Conservation (phyloP, 2,329 filamentous ascomycete species). For the Colletotrichum destructivum region DNA sequence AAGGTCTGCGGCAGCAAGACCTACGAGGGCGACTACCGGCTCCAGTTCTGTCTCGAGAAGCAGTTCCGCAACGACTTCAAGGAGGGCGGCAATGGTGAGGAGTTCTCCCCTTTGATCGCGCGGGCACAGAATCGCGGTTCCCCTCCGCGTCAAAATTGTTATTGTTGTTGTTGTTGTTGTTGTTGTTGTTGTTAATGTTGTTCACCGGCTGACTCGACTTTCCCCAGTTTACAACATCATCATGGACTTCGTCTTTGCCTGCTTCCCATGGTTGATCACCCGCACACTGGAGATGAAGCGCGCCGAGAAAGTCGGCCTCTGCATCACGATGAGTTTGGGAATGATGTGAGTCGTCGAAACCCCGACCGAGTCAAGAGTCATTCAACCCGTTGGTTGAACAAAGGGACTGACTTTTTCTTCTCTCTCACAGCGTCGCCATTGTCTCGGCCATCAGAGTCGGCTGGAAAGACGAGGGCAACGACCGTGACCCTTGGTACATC, state of each 20-base stretch:
- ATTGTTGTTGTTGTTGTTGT: too few relatives aligned
- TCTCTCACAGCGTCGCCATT: constrained; percentile 57
- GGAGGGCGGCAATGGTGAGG: constrained; percentile 63
- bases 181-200: background rate
- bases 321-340: constrained; percentile 46
- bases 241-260: constrained; percentile 49
- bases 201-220: background rate
- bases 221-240: constrained; percentile 65
- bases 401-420: too few relatives aligned
- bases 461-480: constrained; percentile 65
- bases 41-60: constrained; percentile 60
- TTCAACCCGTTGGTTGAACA: too few relatives aligned
- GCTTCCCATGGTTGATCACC: constrained; percentile 51
- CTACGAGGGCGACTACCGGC: constrained; percentile 63
- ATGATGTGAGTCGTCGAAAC: constrained; percentile 57
- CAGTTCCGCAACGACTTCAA: constrained; percentile 61
- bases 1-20: constrained; percentile 58
- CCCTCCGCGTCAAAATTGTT: too few relatives aligned
- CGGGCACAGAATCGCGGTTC: too few relatives aligned
- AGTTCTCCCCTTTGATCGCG: too few relatives aligned
- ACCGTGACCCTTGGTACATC: constrained; percentile 62
- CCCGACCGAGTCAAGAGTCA: background rate
- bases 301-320: constrained; percentile 50
- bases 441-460: constrained; percentile 62
- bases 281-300: constrained; percentile 50